Percentiles rank a stretch among this genome's conserved stretches.
These are phyloP conservation scores for Neohortaea acidophila DNA, from an alignment of 495 filamentous ascomycete genomes.

Conservation along the genomic window DNA sequence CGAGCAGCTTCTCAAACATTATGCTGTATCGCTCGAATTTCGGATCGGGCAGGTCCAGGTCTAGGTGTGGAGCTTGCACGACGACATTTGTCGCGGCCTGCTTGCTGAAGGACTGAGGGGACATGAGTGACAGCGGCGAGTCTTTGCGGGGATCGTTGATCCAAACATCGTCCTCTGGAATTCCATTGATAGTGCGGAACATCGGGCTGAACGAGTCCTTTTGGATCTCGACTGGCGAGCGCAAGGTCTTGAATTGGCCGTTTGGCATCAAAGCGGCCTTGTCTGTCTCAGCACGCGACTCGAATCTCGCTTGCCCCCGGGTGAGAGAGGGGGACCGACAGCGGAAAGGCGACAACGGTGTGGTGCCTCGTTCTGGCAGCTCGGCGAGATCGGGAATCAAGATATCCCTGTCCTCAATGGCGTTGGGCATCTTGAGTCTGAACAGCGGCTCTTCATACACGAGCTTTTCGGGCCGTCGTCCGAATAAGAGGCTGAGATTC, in stretches of 20 bases:
- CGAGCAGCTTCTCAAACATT: conserved; percentile 74
- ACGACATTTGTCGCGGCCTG: not conserved
- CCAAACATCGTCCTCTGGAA: not conserved
- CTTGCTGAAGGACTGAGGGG: not conserved
- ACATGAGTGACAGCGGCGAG: not conserved
- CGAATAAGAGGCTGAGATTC: conserved; percentile 6
- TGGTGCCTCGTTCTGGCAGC: not conserved
- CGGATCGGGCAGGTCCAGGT: conserved; percentile 67
- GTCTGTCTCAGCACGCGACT: conserved; percentile 12
- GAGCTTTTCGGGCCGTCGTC: not conserved
- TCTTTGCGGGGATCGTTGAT: not conserved
- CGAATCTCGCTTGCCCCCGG: conserved; percentile 8
- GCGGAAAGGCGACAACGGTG: conserved; percentile 2
- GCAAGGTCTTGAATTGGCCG: not conserved
- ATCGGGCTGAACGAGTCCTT: conserved; percentile 1
- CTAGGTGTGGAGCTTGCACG: conserved; percentile 28
- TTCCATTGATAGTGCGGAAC: not conserved
- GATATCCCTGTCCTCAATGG: not conserved
- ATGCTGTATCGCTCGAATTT: conserved; percentile 83
- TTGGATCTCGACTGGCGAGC: not conserved
- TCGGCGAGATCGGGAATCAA: not conserved
- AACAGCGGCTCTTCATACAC: conserved; percentile 3
- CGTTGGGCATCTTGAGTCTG: conserved; percentile 1
- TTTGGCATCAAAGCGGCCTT: conserved; percentile 6
- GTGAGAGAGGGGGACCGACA: conserved; percentile 5